Conservation (phyloP, 345 rosid species). For the Gossypium thurberi region DNA sequence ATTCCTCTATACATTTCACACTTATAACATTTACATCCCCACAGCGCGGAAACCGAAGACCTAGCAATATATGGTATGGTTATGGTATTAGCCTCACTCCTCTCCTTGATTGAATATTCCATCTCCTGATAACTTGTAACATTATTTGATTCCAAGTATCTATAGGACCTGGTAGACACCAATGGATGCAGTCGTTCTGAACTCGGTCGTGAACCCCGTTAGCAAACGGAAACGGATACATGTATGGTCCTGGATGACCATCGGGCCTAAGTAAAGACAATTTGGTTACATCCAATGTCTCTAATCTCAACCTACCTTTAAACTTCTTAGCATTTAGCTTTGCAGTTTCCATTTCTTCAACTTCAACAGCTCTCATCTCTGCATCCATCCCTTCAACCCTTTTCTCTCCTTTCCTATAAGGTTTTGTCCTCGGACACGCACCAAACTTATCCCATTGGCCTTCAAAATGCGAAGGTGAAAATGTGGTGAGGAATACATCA, state of each 20-base stretch:
- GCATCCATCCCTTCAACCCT: slow-evolving; percentile 68
- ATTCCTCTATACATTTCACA: too few species aligned
- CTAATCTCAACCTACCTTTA: slow-evolving; percentile 30
- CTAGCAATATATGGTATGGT: too few species aligned
- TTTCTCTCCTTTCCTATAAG: slow-evolving; percentile 54
- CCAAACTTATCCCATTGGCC: slow-evolving; percentile 91
- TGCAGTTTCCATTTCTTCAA: slow-evolving; percentile 52
- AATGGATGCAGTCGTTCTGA: slow-evolving; percentile 89
- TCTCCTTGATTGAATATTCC: slow-evolving; percentile 28
- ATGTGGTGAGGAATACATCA: slow-evolving; percentile 54
- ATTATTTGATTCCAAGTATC: slow-evolving; percentile 94
- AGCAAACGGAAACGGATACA: slow-evolving; percentile 72
- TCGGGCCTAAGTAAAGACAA: slow-evolving; percentile 68
- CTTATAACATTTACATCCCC: too few species aligned
- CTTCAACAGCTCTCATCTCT: slow-evolving; percentile 60
- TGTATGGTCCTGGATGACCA: slow-evolving; percentile 90
- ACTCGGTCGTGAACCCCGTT: slow-evolving; percentile 63
- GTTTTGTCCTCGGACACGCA: slow-evolving; percentile 78
- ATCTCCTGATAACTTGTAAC: slow-evolving; percentile 49
- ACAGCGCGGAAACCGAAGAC: too few species aligned
- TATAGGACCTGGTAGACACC: slow-evolving; percentile 97
- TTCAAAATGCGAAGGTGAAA: slow-evolving; percentile 89
- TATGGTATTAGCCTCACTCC: slow-evolving; percentile 14
- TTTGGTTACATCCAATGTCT: slow-evolving; percentile 64
- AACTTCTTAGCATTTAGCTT: slow-evolving; percentile 24